Evolutionary conservation across 371 early-diverging fungal genomes (phyloP).

Genomic region (Mucor velutinosus): DNA sequence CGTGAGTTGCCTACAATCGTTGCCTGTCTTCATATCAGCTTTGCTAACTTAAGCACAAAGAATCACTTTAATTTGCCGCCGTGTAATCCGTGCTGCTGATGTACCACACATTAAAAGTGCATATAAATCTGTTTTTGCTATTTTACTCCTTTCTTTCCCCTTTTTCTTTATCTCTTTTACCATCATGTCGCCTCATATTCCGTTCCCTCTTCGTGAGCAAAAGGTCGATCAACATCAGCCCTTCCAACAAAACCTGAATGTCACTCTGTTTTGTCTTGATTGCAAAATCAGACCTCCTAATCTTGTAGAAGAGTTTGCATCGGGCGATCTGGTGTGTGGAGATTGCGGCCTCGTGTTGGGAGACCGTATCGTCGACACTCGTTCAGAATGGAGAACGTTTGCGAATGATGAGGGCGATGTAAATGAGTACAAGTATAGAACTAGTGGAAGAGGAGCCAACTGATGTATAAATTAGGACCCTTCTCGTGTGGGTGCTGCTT

Average conservation of each 20-base stretch:
- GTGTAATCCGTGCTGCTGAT: not conserved
- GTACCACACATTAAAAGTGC: not conserved
- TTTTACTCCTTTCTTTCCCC: not conserved
- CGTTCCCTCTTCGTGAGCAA: conserved; percentile 45
- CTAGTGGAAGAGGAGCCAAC: too few species aligned
- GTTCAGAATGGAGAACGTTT: conserved; percentile 99
- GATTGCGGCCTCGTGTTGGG: conserved; percentile 97
- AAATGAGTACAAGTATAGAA: too few species aligned
- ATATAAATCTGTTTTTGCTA: not conserved
- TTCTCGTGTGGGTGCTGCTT: conserved; percentile 98
- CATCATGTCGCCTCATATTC: conserved; percentile 38
- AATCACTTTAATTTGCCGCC: not conserved
- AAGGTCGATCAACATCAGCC: conserved; percentile 32
- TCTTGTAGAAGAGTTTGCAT: conserved; percentile 95
- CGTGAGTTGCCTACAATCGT: too few species aligned
- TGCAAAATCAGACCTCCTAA: conserved; percentile 86
- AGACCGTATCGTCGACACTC: conserved; percentile 97
- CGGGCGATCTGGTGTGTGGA: conserved; percentile 94
- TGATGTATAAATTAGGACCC: conserved; percentile 77
- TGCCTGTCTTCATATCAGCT: too few species aligned
- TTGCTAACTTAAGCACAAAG: too few species aligned
- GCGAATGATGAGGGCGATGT: conserved; percentile 89
- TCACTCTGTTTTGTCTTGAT: conserved; percentile 73
- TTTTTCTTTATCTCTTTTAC: not conserved
- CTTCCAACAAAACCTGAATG: conserved; percentile 59